Base-by-base conservation (phyloP, 2,329 filamentous ascomycete species). In the Fusarium hainanense region DNA sequence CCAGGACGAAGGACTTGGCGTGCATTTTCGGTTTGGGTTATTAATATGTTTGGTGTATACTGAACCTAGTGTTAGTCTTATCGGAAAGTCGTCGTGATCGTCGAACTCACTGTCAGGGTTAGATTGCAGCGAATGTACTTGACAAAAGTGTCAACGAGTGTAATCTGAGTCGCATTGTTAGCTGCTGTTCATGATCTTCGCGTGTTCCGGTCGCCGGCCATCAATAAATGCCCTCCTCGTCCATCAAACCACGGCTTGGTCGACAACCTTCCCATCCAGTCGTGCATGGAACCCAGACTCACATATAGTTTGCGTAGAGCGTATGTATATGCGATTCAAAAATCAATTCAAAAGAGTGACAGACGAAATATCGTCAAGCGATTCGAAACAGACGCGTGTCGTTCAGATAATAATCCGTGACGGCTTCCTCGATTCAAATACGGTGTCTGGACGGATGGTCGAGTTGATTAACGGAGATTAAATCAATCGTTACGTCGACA, bases 91-190 rank as follows among this genome's bases (percentile, higher is more conserved):
- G 30, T 42, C 21, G 6, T 30, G 20, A 3, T 27, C n/a, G 8
- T 23, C 20, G 18, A 44, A 75, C 78, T 77, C 43, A 80, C 78
- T 83, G 85, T 86, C 84, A 86, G 84, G 80, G 77, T 74, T 72
- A 75, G 62, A 75, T 77, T 79, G 73, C 73, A 88, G 86, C 82
- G 87, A 88, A 81, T 86, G 86, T 86, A 87, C 82, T 86, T 87
- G 86, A 88, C 85, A 82, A 74, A 77, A 71, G 68, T 81, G 81
- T 84, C 83, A 87, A 87, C 76, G 84, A 87, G 80, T 77, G 85
- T 84, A 73, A 63, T 77, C 75, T 78, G 32, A 3, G 14, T 20
- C 14, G 13, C 9, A 8, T 25, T 25, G 65, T 75, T 51, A 74
- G 73, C 54, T 6, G 18, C 10, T 11, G 25, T 55, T 21, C 20